Percentiles rank a stretch among this genome's conserved stretches.
Evolutionary conservation across 2,329 filamentous ascomycete species (phyloP).

Genomic region (Aspergillus tanneri): DNA sequence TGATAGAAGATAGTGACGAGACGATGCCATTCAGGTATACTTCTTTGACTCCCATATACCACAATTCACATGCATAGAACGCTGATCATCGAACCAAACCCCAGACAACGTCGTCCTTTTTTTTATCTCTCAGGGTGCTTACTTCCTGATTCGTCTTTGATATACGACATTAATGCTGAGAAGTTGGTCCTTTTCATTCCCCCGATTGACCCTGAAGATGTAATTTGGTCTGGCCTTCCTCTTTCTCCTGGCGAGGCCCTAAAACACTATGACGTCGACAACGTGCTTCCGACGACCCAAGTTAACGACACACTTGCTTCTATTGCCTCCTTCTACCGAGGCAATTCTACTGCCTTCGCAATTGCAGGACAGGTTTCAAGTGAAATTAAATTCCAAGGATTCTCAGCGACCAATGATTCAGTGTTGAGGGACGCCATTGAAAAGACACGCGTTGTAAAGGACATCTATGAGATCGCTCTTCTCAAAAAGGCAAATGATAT

Average conservation of each 20-base stretch:
- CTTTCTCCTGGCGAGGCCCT: conserved; percentile 73
- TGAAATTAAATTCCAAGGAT: conserved; percentile 68
- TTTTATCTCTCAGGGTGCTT: conserved; percentile 90
- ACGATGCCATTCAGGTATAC: conserved; percentile 74
- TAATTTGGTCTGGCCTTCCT: conserved; percentile 92
- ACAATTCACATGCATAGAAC: no score
- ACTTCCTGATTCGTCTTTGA: conserved; percentile 74
- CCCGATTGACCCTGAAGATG: conserved; percentile 77
- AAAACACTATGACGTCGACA: conserved; percentile 76
- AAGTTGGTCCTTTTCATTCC: conserved; percentile 87
- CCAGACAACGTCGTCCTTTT: conserved; percentile 84
- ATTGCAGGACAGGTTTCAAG: conserved; percentile 77
- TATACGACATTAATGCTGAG: conserved; percentile 73
- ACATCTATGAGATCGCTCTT: conserved; percentile 78
- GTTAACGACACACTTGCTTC: conserved; percentile 70
- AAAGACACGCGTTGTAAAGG: conserved; percentile 76
- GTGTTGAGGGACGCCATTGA: conserved; percentile 72
- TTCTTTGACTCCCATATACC: neutral
- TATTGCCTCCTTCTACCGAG: conserved; percentile 37
- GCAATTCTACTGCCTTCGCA: conserved; percentile 63
- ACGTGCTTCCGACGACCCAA: conserved; percentile 69
- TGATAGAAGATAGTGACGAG: conserved; percentile 88
- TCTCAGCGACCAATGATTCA: conserved; percentile 61
- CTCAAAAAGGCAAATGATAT: conserved; percentile 79
- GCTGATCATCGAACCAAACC: conserved; percentile 11